Conservation (phyloP, 441 rosid species). For the Adansonia grandidieri region DNA sequence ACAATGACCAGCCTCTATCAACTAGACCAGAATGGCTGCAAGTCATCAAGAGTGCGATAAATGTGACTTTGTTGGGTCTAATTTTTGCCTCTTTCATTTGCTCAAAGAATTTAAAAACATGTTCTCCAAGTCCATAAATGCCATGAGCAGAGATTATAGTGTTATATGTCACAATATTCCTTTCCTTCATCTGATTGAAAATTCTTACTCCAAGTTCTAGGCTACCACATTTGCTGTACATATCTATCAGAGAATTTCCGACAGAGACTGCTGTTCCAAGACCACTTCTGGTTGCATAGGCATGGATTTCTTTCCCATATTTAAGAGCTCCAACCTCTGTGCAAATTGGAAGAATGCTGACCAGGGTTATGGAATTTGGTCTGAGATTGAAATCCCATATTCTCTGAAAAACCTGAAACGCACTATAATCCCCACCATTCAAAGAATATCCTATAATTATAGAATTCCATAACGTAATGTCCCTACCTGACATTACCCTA, state of each 20-base stretch:
- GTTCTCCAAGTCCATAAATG: constrained; percentile 35
- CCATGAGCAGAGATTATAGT: constrained; percentile 41
- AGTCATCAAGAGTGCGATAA: constrained; percentile 39
- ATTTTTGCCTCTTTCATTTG: constrained; percentile 39
- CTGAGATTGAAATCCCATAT: constrained; percentile 34
- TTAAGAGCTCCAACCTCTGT: constrained; percentile 33
- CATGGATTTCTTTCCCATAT: constrained; percentile 46
- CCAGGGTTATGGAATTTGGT: constrained; percentile 40
- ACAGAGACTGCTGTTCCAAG: constrained; percentile 32
- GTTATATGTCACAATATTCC: constrained; percentile 41
- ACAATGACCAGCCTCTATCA: constrained; percentile 35
- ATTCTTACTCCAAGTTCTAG: constrained; percentile 37
- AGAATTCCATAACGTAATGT: constrained; percentile 38
- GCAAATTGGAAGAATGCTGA: constrained; percentile 43
- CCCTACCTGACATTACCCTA: constrained; percentile 13
- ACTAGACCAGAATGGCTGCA: constrained; percentile 43
- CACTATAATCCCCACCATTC: constrained; percentile 25
- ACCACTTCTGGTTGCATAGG: constrained; percentile 36
- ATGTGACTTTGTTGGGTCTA: constrained; percentile 43
- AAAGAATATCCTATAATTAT: constrained; percentile 38
- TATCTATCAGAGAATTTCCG: constrained; percentile 40
- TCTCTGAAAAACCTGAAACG: constrained; percentile 27
- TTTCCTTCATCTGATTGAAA: constrained; percentile 34
- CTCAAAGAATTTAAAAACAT: constrained; percentile 31
- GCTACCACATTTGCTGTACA: constrained; percentile 44